Evolutionary conservation across 495 filamentous ascomycete genomes (phyloP).

Genomic region (Penicillium chermesinum): DNA sequence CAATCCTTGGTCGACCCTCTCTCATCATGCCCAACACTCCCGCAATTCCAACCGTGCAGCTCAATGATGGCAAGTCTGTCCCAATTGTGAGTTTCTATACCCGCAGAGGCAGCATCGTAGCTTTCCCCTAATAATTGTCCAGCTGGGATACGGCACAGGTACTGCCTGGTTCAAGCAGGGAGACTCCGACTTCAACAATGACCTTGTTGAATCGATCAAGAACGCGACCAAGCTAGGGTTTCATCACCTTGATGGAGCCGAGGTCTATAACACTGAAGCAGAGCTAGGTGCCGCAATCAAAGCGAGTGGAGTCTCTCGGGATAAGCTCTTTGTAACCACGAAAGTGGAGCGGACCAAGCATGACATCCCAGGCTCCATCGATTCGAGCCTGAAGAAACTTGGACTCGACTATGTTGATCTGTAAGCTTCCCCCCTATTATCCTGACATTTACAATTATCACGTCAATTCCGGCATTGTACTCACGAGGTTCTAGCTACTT

Average conservation of each 20-base stretch:
- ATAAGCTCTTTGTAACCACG: constrained; percentile 71
- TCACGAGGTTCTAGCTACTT: constrained; percentile 52
- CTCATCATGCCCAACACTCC: constrained; percentile 14
- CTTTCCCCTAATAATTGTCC: neutral
- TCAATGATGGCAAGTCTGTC: constrained; percentile 69
- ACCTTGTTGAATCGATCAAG: constrained; percentile 55
- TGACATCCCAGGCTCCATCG: constrained; percentile 62
- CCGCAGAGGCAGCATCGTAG: neutral
- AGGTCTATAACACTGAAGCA: constrained; percentile 75
- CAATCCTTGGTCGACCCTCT: too few species aligned
- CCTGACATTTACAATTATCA: neutral
- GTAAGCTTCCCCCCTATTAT: constrained; percentile 25
- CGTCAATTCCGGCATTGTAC: neutral
- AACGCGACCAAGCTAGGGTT: constrained; percentile 67
- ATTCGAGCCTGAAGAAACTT: constrained; percentile 66
- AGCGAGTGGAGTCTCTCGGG: constrained; percentile 57
- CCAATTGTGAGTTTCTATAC: constrained; percentile 57
- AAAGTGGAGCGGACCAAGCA: constrained; percentile 56
- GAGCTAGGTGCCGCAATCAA: constrained; percentile 73
- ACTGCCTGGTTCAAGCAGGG: constrained; percentile 55
- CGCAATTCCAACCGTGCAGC: constrained; percentile 48
- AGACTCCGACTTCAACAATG: constrained; percentile 29
- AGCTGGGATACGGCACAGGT: constrained; percentile 72
- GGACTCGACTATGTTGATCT: constrained; percentile 77
- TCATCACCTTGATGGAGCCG: constrained; percentile 73